phyloP scores from a whole-genome alignment of 1,139 yeast species.

The Chernovozyma sophiae-reginae region DNA sequence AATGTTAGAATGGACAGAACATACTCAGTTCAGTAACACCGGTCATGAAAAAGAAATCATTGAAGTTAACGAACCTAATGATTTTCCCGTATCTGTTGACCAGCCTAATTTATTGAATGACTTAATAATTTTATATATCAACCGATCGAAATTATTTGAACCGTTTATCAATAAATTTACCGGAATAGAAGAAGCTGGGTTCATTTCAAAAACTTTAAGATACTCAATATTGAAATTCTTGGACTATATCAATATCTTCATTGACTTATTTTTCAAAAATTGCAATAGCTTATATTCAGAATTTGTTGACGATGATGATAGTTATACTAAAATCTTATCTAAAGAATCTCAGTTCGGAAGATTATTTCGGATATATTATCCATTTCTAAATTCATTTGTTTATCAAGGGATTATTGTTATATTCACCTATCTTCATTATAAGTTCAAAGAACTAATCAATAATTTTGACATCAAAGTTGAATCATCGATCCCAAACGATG shows the following conservation, averaged over 20 bases:
- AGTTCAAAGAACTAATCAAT: conserved; percentile 31
- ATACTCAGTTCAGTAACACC: neutral
- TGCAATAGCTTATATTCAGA: conserved; percentile 16
- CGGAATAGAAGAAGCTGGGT: conserved; percentile 22
- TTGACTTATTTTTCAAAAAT: conserved; percentile 18
- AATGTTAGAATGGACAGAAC: conserved; percentile 21
- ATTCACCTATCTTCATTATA: conserved; percentile 45
- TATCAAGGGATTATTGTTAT: conserved; percentile 52
- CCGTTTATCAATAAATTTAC: conserved; percentile 44
- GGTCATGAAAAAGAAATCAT: neutral
- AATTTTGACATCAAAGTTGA: conserved; percentile 11
- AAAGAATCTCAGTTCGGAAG: conserved; percentile 27
- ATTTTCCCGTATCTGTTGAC: conserved; percentile 29
- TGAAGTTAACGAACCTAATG: conserved; percentile 6
- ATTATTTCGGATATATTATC: conserved; percentile 34
- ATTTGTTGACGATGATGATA: conserved; percentile 4
- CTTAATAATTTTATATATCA: conserved; percentile 43
- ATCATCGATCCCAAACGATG: conserved; percentile 4
- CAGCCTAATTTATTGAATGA: conserved; percentile 38
- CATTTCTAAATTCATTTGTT: conserved; percentile 46
- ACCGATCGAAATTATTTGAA: conserved; percentile 49
- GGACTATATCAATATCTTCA: conserved; percentile 27
- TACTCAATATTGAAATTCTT: conserved; percentile 38
- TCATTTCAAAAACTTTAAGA: conserved; percentile 28
- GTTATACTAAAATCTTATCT: conserved; percentile 12